phyloP scores from a whole-genome alignment of 2,329 filamentous ascomycete genomes.

The Pseudocercospora eumusae region DNA sequence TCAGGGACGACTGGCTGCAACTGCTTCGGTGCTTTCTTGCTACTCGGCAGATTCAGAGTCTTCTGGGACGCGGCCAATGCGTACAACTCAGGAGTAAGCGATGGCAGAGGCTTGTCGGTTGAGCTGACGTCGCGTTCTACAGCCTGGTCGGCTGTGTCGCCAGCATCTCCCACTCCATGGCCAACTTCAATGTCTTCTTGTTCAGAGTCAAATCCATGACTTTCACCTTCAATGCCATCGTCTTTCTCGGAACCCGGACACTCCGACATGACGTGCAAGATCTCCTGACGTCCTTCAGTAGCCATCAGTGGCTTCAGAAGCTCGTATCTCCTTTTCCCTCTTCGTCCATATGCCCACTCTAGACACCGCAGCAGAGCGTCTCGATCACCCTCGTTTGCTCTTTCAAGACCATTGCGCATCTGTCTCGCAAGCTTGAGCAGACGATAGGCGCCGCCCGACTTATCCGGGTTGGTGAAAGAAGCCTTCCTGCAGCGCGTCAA shows the following conservation, averaged over 20 bases:
- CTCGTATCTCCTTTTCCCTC: conserved; percentile 54
- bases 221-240: not conserved
- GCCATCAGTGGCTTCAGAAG: conserved; percentile 43
- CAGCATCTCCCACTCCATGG: not conserved
- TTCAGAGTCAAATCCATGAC: not conserved
- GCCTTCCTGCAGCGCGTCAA: conserved; percentile 49
- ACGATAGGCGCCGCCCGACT: too few relatives aligned
- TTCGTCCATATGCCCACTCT: conserved; percentile 58
- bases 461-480: too few relatives aligned
- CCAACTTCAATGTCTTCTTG: not conserved
- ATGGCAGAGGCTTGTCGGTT: conserved; percentile 35
- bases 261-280: conserved; percentile 2
- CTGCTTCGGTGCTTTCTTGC: conserved; percentile 30
- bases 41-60: conserved; percentile 35
- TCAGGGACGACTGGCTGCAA: conserved; percentile 42
- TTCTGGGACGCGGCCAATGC: conserved; percentile 39
- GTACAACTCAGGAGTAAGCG: conserved; percentile 39
- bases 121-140: not conserved
- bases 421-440: conserved; percentile 43
- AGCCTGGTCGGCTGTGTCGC: not conserved
- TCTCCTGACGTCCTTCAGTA: conserved; percentile 2
- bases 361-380: conserved; percentile 56
- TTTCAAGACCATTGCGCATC: conserved; percentile 48
- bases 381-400: conserved; percentile 59
- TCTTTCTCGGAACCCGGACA: not conserved